phyloP scores from a whole-genome alignment of 768 basidiomycete genomes.

The Amanita jacksonii region DNA sequence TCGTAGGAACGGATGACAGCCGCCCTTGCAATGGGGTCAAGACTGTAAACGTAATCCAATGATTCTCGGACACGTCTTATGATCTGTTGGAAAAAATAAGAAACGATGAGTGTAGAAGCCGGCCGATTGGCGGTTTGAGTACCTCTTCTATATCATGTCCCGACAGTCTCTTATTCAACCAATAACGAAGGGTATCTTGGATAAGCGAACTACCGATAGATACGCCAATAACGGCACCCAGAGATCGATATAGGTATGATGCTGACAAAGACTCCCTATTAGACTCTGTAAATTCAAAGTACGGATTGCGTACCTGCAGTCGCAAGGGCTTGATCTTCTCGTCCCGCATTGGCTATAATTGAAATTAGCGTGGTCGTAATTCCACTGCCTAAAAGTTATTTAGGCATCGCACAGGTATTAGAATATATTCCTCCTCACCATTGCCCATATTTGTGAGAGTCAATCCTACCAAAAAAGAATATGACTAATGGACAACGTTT shows the following conservation, averaged over 20 bases:
- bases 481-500: not conserved
- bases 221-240: conserved; percentile 49
- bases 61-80: conserved; percentile 41
- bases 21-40: conserved; percentile 26
- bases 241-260: conserved; percentile 57
- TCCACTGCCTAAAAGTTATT: conserved; percentile 28
- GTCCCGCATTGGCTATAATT: conserved; percentile 54
- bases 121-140: conserved; percentile 10
- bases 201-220: conserved; percentile 49
- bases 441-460: conserved; percentile 29
- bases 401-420: not conserved
- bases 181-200: conserved; percentile 37
- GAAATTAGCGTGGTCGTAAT: conserved; percentile 51
- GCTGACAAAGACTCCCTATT: conserved; percentile 23
- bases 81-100: conserved; percentile 24
- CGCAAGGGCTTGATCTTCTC: conserved; percentile 52
- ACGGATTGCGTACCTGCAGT: conserved; percentile 39
- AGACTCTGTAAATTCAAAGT: not conserved
- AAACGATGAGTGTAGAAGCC: not conserved
- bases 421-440: conserved; percentile 17
- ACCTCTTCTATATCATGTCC: conserved; percentile 48
- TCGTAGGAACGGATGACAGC: conserved; percentile 34
- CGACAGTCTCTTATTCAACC: conserved; percentile 31
- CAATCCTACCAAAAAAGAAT: conserved; percentile 24
- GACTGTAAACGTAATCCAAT: conserved; percentile 33